phyloP scores from a whole-genome alignment of 768 basidiomycete species.

The Nidularia pulvinata region DNA sequence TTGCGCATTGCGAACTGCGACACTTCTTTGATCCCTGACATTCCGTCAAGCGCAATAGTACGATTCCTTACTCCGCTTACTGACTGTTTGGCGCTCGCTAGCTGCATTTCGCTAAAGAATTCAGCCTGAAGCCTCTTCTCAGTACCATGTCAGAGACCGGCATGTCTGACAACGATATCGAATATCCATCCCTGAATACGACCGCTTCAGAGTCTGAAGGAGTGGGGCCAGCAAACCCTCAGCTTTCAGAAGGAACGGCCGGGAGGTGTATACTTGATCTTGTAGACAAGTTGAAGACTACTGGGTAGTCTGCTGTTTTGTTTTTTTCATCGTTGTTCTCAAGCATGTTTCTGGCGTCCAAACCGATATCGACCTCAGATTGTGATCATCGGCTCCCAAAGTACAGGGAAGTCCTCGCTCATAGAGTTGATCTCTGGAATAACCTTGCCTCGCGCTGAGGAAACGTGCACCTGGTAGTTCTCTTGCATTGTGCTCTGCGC shows the following conservation, averaged over 20 bases:
- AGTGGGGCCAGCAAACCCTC: slow-evolving; percentile 54
- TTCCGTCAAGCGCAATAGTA: too few relatives aligned
- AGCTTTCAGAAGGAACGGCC: slow-evolving; percentile 35
- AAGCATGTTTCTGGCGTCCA: slow-evolving; percentile 58
- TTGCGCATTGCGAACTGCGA: too few relatives aligned
- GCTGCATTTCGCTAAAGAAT: too few relatives aligned
- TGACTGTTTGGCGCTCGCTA: too few relatives aligned
- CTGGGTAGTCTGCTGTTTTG: slow-evolving; percentile 47
- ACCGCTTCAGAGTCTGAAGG: too few relatives aligned
- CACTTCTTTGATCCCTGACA: too few relatives aligned
- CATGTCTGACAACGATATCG: too few relatives aligned
- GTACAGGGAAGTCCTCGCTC: slow-evolving; percentile 62
- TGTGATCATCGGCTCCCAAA: slow-evolving; percentile 65
- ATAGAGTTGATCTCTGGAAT: slow-evolving; percentile 72
- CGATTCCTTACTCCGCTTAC: too few relatives aligned
- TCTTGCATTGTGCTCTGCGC: neutral
- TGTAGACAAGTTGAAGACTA: slow-evolving; percentile 57
- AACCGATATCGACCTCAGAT: slow-evolving; percentile 64
- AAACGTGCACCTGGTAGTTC: slow-evolving; percentile 63
- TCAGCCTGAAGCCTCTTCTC: too few relatives aligned
- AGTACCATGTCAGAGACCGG: too few relatives aligned
- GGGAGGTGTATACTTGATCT: slow-evolving; percentile 57
- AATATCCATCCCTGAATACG: too few relatives aligned
- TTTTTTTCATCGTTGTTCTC: neutral
- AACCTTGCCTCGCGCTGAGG: slow-evolving; percentile 58